Conservation (phyloP, 1,284 basidiomycete species). For the Pseudozyma thailandica region DNA sequence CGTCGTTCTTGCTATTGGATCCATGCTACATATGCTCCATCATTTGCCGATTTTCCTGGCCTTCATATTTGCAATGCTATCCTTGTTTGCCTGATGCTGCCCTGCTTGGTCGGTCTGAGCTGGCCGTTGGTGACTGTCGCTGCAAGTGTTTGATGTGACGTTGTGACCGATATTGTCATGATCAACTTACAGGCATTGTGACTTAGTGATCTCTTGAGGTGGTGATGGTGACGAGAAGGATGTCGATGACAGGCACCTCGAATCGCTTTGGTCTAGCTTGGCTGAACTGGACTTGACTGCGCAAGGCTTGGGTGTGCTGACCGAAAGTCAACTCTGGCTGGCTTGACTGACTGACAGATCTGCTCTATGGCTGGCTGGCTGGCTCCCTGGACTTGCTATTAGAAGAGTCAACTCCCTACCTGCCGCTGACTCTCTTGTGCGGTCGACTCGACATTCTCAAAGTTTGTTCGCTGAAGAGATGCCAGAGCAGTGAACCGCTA, state of each 20-base stretch:
- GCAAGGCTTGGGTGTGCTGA: not conserved
- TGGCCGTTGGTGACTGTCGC: conserved; percentile 5
- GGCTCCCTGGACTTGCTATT: too few species aligned
- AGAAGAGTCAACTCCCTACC: too few species aligned
- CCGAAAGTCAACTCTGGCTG: too few species aligned
- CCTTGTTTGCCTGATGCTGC: conserved; percentile 1
- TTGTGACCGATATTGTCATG: conserved; percentile 6
- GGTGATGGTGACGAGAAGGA: conserved; percentile 51
- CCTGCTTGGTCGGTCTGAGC: conserved; percentile 1
- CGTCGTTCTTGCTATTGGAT: too few species aligned
- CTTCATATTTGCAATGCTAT: not conserved
- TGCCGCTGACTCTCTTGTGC: not conserved
- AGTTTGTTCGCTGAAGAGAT: too few species aligned
- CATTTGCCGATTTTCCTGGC: not conserved
- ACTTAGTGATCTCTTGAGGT: conserved; percentile 53
- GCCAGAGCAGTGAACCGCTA: not conserved
- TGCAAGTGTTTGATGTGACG: conserved; percentile 27
- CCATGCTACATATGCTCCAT: too few species aligned
- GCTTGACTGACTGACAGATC: too few species aligned
- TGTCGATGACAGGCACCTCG: conserved; percentile 33
- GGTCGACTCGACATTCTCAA: too few species aligned
- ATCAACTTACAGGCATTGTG: conserved; percentile 55
- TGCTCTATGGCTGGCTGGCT: not conserved
- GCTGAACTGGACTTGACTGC: not conserved
- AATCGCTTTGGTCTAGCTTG: conserved; percentile 36